Percentiles rank a stretch among this genome's conserved stretches.
These are phyloP conservation scores for Daldinia childiae DNA, from an alignment of 495 filamentous ascomycete genomes.

Conservation along the genomic window DNA sequence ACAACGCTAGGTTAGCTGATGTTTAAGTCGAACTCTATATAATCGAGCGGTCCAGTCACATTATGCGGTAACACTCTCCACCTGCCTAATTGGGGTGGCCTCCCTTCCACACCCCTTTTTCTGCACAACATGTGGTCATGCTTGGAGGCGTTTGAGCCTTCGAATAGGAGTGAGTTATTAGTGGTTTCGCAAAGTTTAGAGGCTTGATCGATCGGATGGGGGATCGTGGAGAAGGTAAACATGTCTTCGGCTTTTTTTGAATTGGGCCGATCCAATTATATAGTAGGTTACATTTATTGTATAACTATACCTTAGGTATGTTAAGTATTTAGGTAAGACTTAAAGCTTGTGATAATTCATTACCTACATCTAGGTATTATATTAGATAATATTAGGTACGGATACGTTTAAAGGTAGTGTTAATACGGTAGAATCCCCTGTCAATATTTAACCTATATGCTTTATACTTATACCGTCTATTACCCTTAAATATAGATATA, in stretches of 20 bases:
- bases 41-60: slow-evolving; percentile 23
- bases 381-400: too few relatives aligned
- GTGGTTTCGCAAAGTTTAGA: not conserved
- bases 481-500: not conserved
- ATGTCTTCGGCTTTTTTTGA: not conserved
- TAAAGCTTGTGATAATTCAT: not conserved
- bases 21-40: slow-evolving; percentile 5
- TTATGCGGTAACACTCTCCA: slow-evolving; percentile 24
- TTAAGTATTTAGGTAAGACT: not conserved
- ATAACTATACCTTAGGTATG: not conserved
- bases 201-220: slow-evolving; percentile 4
- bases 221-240: slow-evolving; percentile 2
- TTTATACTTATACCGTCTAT: not conserved
- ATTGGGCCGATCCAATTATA: not conserved
- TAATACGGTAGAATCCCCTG: not conserved
- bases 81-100: slow-evolving; percentile 33
- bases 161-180: too few relatives aligned
- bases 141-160: slow-evolving; percentile 8
- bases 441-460: not conserved
- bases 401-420: not conserved
- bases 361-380: too few relatives aligned
- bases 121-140: slow-evolving; percentile 23
- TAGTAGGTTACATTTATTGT: not conserved
- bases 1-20: slow-evolving; percentile 4
- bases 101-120: slow-evolving; percentile 1